Percentiles rank a stretch among this genome's conserved stretches.
Conservation (phyloP, 768 basidiomycete genomes). For the Lactarius hengduanensis region DNA sequence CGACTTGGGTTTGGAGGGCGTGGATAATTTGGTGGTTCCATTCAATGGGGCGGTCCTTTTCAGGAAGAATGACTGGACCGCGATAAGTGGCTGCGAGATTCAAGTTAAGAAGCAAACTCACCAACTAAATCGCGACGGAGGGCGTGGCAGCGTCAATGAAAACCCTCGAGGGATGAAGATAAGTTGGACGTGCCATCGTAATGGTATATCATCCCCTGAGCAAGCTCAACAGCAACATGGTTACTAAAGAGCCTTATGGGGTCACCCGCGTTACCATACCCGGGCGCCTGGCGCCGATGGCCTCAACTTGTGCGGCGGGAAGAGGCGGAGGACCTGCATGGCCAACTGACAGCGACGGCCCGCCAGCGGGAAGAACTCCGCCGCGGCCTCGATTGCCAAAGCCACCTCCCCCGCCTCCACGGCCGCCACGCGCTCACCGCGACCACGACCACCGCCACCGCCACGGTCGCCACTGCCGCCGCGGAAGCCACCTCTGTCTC, state of each 20-base stretch:
- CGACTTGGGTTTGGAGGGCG: slow-evolving; percentile 54
- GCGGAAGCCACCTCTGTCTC: neutral
- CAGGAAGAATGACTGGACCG: slow-evolving; percentile 56
- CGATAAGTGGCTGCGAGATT: neutral
- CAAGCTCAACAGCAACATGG: slow-evolving; percentile 61
- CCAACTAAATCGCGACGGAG: slow-evolving; percentile 38
- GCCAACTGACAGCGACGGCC: neutral
- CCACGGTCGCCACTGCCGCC: slow-evolving; percentile 25
- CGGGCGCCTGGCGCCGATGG: slow-evolving; percentile 66
- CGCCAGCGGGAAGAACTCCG: neutral
- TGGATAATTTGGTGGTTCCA: slow-evolving; percentile 70
- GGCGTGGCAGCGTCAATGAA: neutral
- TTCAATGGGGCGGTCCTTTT: slow-evolving; percentile 61
- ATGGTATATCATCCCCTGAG: slow-evolving; percentile 63
- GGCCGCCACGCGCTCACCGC: slow-evolving; percentile 31
- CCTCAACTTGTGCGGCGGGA: slow-evolving; percentile 40
- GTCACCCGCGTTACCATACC: slow-evolving; percentile 57
- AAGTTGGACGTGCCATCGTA: slow-evolving; percentile 61
- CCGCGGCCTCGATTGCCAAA: neutral
- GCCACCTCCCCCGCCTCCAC: slow-evolving; percentile 13
- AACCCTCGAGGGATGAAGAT: neutral
- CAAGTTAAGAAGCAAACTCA: slow-evolving; percentile 34
- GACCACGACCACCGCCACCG: neutral
- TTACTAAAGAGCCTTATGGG: slow-evolving; percentile 47
- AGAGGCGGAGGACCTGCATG: slow-evolving; percentile 21